These are phyloP conservation scores for Discostella stelligeroides DNA, from an alignment of 108 stramenopile species.

Conservation along the genomic window DNA sequence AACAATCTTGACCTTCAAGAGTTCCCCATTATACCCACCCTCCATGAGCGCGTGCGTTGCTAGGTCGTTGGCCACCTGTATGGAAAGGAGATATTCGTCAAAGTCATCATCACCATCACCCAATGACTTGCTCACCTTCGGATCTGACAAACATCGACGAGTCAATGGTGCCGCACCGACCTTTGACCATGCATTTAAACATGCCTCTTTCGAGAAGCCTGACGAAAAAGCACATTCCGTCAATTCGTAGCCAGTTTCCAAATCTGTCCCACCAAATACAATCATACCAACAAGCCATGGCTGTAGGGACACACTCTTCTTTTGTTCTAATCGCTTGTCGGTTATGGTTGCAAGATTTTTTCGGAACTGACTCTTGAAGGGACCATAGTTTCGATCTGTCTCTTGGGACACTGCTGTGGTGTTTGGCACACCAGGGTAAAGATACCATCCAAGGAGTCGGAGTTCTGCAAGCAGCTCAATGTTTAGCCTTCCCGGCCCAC, in stretches of 20 bases:
- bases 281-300: too few relatives aligned
- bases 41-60: neutral
- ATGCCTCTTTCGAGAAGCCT: neutral
- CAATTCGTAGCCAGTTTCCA: neutral
- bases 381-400: slow-evolving; percentile 24
- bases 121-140: slow-evolving; percentile 3
- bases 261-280: slow-evolving; percentile 15
- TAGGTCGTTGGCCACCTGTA: slow-evolving; percentile 8
- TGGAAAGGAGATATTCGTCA: slow-evolving; percentile 6
- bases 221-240: neutral
- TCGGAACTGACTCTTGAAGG: slow-evolving; percentile 15
- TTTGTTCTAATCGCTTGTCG: neutral
- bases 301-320: slow-evolving; percentile 1
- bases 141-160: neutral
- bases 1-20: neutral
- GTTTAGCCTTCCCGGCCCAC: slow-evolving; percentile 34
- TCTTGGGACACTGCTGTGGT: too few relatives aligned
- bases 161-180: too few relatives aligned
- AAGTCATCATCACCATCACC: neutral
- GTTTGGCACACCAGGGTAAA: too few relatives aligned
- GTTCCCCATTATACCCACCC: slow-evolving; percentile 1
- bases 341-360: slow-evolving; percentile 1
- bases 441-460: slow-evolving; percentile 13
- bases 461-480: slow-evolving; percentile 3
- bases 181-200: slow-evolving; percentile 7